Evolutionary conservation across 345 rosid species (phyloP), one percentile per base, ranked within the genome.

Genomic region (Bruguiera sexangula): DNA sequence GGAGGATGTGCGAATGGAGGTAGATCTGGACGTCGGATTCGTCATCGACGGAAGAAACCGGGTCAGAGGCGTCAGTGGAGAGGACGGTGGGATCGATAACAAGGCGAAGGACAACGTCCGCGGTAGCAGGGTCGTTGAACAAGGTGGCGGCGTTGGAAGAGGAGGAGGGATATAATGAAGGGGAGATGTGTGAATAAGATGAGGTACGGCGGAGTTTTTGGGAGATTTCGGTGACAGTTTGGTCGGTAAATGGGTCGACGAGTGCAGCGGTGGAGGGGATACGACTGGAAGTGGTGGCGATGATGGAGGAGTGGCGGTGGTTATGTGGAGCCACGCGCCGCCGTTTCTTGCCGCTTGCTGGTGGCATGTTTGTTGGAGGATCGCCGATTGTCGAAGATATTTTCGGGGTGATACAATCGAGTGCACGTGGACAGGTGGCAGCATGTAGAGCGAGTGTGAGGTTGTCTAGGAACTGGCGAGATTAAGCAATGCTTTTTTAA

Each of bases 1-100:
- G 69, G 68, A 88, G 82, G 72, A 83, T 75, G 37, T 52, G 62
- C 16, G 94, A 86, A 69, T 88, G 94, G 65, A 88, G 88, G 73
- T 85, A 73, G 85, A 88, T 78, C 79, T 73, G 83, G 57, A 81
- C 73, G 72, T 82, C 85, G 6, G 78, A 63, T 6, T 36, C 62
- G 2, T 46, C 57, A 10, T 56, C 60, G 32, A 53, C 39, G 37
- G 74, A 48, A 4, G 70, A n/a, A 4, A 65, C 34, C n/a, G 70
- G 48, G 26, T 27, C 70, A 3, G 71, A 50, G 30, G 75, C 21
- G 11, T 63, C 73, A 30, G 46, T 32, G 53, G 68, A 75, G 21
- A 71, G 71, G 9, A 76, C 56, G 5, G 55, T 19, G 19, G 29
- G 22, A 9, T 83, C 85, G 22, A 72, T 15, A 71, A 70, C 76